phyloP scores from a whole-genome alignment of 1,139 yeast genomes.

The Saccharomyces hybrid region DNA sequence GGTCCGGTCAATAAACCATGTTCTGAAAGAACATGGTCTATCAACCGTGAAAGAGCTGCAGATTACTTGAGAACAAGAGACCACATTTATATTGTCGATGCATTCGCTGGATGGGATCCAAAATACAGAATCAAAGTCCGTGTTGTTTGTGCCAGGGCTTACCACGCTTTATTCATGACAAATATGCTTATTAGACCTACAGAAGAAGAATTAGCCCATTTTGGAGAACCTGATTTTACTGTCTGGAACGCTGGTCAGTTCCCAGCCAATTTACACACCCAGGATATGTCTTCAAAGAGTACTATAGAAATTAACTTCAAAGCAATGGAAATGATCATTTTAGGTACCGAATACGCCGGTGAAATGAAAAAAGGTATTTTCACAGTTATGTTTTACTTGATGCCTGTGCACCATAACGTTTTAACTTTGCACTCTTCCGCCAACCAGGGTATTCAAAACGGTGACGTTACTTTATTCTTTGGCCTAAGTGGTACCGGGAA shows the following conservation, averaged over 20 bases:
- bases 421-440: constrained; percentile 93
- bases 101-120: constrained; percentile 99
- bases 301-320: constrained; percentile 95
- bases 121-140: constrained; percentile 94
- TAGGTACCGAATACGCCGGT: constrained; percentile 98
- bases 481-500: constrained; percentile 98
- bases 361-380: constrained; percentile 99
- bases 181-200: constrained; percentile 97
- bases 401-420: constrained; percentile 91
- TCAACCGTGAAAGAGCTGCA: constrained; percentile 92
- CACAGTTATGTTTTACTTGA: constrained; percentile 97
- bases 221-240: constrained; percentile 97
- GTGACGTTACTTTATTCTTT: constrained; percentile 81
- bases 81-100: constrained; percentile 90
- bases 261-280: constrained; percentile 95
- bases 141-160: constrained; percentile 96
- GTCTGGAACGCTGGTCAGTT: constrained; percentile 98
- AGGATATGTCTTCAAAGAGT: constrained; percentile 95
- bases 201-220: constrained; percentile 75
- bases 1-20: constrained; percentile 97
- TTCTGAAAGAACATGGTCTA: constrained; percentile 90
- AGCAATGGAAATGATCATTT: constrained; percentile 97
- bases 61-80: constrained; percentile 96
- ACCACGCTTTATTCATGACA: constrained; percentile 97
- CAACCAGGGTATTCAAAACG: constrained; percentile 68